phyloP scores from a whole-genome alignment of 2,329 filamentous ascomycete species.

The Xylariaceae sp. region DNA sequence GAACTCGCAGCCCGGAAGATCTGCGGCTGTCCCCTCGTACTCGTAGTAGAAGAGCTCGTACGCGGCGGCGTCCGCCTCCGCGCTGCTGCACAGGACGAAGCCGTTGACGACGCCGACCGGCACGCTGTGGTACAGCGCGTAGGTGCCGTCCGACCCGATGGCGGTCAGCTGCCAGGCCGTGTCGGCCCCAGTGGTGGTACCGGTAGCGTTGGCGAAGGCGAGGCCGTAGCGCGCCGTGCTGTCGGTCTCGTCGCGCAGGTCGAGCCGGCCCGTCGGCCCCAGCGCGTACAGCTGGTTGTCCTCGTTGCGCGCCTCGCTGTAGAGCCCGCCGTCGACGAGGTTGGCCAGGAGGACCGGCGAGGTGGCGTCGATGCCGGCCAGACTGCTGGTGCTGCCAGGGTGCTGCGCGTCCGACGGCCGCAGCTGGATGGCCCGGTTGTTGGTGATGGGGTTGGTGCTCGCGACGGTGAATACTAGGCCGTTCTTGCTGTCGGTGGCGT shows the following conservation, averaged over 20 bases:
- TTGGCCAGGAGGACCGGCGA: slow-evolving; percentile 13
- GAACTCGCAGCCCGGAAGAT: slow-evolving; percentile 13
- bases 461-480: slow-evolving; percentile 11
- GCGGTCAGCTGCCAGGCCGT: slow-evolving; percentile 9
- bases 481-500: slow-evolving; percentile 12
- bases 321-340: slow-evolving; percentile 7
- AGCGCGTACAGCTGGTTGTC: slow-evolving; percentile 14
- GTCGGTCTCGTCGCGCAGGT: slow-evolving; percentile 11
- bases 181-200: slow-evolving; percentile 12
- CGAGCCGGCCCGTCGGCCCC: slow-evolving; percentile 14
- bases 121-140: slow-evolving; percentile 9
- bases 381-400: too few species aligned
- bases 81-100: slow-evolving; percentile 11
- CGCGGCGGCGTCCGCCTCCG: slow-evolving; percentile 9
- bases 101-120: slow-evolving; percentile 7
- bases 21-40: slow-evolving; percentile 2
- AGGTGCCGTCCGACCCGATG: slow-evolving; percentile 7
- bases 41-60: slow-evolving; percentile 14
- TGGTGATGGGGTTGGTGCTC: slow-evolving; percentile 10
- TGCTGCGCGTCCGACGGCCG: too few species aligned
- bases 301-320: slow-evolving; percentile 7
- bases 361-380: slow-evolving; percentile 12
- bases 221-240: slow-evolving; percentile 10
- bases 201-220: slow-evolving; percentile 12
- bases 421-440: slow-evolving; percentile 16